Evolutionary conservation across 805 yeast species (phyloP).

Genomic region (Phaffomyces thermotolerans): DNA sequence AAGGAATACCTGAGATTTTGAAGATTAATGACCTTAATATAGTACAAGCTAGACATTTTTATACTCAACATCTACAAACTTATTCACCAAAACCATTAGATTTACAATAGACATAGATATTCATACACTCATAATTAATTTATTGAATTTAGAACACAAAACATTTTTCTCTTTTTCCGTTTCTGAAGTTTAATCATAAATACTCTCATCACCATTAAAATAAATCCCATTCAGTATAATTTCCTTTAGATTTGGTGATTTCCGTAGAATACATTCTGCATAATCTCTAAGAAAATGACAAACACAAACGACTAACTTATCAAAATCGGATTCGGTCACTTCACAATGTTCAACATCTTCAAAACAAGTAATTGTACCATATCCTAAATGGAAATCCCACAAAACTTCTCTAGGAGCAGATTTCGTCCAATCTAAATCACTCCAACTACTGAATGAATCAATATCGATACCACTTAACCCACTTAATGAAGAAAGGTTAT

Average conservation of each 20-base stretch:
- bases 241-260: slow-evolving; percentile 28
- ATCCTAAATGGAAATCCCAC: slow-evolving; percentile 45
- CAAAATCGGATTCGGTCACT: slow-evolving; percentile 38
- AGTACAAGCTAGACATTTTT: slow-evolving; percentile 34
- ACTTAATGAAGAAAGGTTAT: neutral
- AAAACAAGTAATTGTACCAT: slow-evolving; percentile 34
- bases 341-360: slow-evolving; percentile 31
- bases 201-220: slow-evolving; percentile 24
- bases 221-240: slow-evolving; percentile 37
- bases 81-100: slow-evolving; percentile 1
- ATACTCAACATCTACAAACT: slow-evolving; percentile 10
- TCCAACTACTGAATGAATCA: slow-evolving; percentile 1
- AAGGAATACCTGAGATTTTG: slow-evolving; percentile 14
- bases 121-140: no score
- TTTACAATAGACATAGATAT: no score
- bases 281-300: slow-evolving; percentile 42
- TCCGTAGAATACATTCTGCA: slow-evolving; percentile 27
- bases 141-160: no score
- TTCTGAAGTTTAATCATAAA: slow-evolving; percentile 17
- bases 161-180: neutral
- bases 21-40: slow-evolving; percentile 37
- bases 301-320: slow-evolving; percentile 32
- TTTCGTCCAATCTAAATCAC: slow-evolving; percentile 26
- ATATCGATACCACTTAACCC: neutral
- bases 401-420: slow-evolving; percentile 27